These are phyloP conservation scores for Fraxinus nigra DNA, from an alignment of 305 asterid genomes.

Conservation along the genomic window DNA sequence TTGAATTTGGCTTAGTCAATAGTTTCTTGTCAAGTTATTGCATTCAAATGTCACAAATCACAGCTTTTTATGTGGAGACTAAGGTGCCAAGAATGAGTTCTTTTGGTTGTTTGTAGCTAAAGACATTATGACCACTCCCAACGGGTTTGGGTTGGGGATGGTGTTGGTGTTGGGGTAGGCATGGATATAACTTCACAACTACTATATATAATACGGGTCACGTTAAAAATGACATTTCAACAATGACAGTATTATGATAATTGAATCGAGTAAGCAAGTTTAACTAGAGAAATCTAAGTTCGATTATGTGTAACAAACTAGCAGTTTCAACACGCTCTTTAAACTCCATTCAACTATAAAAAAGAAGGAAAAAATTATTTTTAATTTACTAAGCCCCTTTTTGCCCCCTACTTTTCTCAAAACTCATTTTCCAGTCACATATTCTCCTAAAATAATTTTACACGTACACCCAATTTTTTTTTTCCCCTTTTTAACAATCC, in stretches of 20 bases:
- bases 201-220: not conserved
- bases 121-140: constrained; percentile 2
- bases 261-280: not conserved
- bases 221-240: not conserved
- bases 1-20: constrained; percentile 26
- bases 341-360: not conserved
- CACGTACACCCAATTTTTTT: no score
- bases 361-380: not conserved
- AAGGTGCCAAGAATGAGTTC: not conserved
- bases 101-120: not conserved
- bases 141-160: not conserved
- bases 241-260: not conserved
- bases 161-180: not conserved
- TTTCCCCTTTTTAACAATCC: no score
- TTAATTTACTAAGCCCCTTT: not conserved
- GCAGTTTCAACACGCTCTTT: not conserved
- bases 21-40: constrained; percentile 12
- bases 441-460: no score
- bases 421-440: no score
- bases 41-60: constrained; percentile 23
- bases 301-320: not conserved
- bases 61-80: constrained; percentile 20
- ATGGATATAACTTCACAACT: not conserved
- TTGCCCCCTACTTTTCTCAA: no score
- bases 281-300: not conserved